Conservation (phyloP, 2,329 filamentous ascomycete species). For the Trichophyton simii region DNA sequence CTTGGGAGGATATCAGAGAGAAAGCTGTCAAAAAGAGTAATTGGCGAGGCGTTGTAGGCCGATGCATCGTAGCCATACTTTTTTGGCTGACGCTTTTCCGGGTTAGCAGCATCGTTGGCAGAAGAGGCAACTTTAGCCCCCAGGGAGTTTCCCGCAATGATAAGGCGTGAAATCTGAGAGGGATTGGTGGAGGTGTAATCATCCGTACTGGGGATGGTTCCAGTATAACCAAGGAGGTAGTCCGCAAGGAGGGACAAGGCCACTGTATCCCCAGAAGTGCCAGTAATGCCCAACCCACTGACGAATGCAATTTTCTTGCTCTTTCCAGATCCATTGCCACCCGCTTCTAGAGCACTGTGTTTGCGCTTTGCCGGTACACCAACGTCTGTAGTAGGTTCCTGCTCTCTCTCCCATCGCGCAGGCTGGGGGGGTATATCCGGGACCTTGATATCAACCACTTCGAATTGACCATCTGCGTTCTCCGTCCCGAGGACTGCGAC, state of each 20-base stretch:
- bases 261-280: constrained; percentile 60
- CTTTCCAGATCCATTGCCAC: constrained; percentile 35
- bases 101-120: constrained; percentile 13
- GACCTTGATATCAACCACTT: constrained; percentile 79
- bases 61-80: constrained; percentile 93
- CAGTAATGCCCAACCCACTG: constrained; percentile 75
- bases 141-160: constrained; percentile 88
- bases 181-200: constrained; percentile 32
- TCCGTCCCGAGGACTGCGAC: constrained; percentile 92
- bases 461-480: constrained; percentile 81
- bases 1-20: constrained; percentile 69
- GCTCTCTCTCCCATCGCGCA: constrained; percentile 59
- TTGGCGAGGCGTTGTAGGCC: constrained; percentile 75
- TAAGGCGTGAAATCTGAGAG: constrained; percentile 61
- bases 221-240: constrained; percentile 74
- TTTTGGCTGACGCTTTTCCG: constrained; percentile 45
- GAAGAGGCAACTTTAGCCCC: constrained; percentile 28
- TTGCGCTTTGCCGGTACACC: constrained; percentile 22
- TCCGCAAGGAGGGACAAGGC: constrained; percentile 68
- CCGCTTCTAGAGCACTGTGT: constrained; percentile 24
- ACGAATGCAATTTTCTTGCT: constrained; percentile 70
- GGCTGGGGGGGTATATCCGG: constrained; percentile 77
- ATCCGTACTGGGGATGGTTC: constrained; percentile 33
- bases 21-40: constrained; percentile 71
- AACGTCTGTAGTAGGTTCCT: constrained; percentile 28